Conservation (phyloP, 768 basidiomycete species). For the Lepiota brunneoincarnata region DNA sequence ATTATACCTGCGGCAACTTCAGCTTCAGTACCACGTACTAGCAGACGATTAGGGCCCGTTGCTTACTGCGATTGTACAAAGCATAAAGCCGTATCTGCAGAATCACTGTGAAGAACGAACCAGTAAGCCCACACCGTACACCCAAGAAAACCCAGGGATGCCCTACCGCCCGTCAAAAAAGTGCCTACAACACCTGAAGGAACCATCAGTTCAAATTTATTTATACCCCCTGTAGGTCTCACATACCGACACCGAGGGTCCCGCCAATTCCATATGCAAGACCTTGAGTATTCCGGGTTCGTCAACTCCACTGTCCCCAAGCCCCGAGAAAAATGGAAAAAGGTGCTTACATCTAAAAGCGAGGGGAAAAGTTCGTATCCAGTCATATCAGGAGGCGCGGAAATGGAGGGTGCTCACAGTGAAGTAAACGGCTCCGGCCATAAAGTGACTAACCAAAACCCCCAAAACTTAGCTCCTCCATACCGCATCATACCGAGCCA, state of each 20-base stretch:
- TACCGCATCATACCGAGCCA: not conserved
- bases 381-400: not conserved
- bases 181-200: slow-evolving; percentile 4
- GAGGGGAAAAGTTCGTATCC: too few relatives aligned
- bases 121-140: not conserved
- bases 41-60: not conserved
- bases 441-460: not conserved
- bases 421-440: not conserved
- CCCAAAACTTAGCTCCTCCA: not conserved
- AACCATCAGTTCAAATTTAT: not conserved
- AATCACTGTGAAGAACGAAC: not conserved
- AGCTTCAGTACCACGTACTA: not conserved
- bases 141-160: not conserved
- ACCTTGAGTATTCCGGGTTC: not conserved
- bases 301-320: not conserved
- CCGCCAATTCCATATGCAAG: not conserved
- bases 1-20: not conserved
- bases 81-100: slow-evolving; percentile 4
- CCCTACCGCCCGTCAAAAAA: not conserved
- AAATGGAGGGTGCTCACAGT: not conserved
- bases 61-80: not conserved
- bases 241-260: slow-evolving; percentile 1
- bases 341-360: not conserved
- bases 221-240: not conserved
- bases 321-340: not conserved